A percentile compares a stretch with the other conserved stretches of the same genome.
Conservation (phyloP, 2,329 filamentous ascomycete genomes). For the Beauveria medogensis region DNA sequence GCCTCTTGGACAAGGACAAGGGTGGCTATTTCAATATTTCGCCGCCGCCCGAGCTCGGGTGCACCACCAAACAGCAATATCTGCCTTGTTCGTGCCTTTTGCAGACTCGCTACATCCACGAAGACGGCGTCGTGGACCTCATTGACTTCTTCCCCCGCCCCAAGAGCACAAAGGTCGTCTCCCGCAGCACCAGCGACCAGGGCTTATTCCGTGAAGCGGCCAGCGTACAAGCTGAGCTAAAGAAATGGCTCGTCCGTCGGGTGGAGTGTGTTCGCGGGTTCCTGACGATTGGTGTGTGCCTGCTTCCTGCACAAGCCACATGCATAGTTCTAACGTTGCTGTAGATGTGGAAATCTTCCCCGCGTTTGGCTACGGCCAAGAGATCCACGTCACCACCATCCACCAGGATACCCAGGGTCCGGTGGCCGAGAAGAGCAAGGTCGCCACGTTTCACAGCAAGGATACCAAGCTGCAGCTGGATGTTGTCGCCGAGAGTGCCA, state of each 20-base stretch:
- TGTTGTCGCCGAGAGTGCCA: slow-evolving; percentile 54
- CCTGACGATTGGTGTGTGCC: slow-evolving; percentile 46
- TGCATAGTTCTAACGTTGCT: slow-evolving; percentile 6
- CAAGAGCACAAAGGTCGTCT: slow-evolving; percentile 46
- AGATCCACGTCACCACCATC: slow-evolving; percentile 52
- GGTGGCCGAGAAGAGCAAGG: slow-evolving; percentile 41
- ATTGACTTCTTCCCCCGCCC: slow-evolving; percentile 71
- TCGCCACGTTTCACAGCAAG: slow-evolving; percentile 54
- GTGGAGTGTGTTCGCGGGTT: slow-evolving; percentile 64
- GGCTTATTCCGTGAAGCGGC: slow-evolving; percentile 46
- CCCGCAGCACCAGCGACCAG: slow-evolving; percentile 35
- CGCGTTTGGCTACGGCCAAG: slow-evolving; percentile 61
- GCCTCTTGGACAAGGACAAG: slow-evolving; percentile 65
- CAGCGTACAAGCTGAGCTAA: slow-evolving; percentile 52
- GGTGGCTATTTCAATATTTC: slow-evolving; percentile 65
- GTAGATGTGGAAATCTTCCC: slow-evolving; percentile 63
- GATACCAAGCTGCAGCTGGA: slow-evolving; percentile 57
- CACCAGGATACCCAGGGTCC: slow-evolving; percentile 34
- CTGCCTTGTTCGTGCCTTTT: slow-evolving; percentile 67
- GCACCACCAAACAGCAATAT: slow-evolving; percentile 71
- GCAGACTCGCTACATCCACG: slow-evolving; percentile 69
- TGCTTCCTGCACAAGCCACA: not conserved
- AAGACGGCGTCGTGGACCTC: slow-evolving; percentile 65
- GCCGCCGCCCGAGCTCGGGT: slow-evolving; percentile 41
- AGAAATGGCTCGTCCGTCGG: slow-evolving; percentile 62